phyloP scores from a whole-genome alignment of 2,329 filamentous ascomycete genomes.

The Xylariales sp. region DNA sequence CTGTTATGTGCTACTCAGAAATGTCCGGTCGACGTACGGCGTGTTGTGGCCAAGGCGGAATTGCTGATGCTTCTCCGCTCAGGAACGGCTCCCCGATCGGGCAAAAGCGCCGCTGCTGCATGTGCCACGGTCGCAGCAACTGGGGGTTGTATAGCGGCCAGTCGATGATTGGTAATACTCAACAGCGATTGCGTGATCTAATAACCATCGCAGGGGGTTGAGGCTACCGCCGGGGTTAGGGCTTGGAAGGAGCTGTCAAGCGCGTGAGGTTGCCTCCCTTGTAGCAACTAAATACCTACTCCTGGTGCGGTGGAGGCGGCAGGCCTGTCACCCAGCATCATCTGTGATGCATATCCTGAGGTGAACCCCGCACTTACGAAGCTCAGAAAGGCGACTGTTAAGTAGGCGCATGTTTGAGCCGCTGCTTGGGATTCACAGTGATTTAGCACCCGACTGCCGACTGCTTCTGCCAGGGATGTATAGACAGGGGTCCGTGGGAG shows the following conservation, averaged over 20 bases:
- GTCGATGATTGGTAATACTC: not conserved
- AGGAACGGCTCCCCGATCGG: slow-evolving; percentile 1
- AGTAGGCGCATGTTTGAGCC: slow-evolving; percentile 2
- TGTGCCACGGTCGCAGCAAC: not conserved
- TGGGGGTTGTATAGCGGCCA: not conserved
- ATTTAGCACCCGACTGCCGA: not conserved
- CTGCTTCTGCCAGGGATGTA: not conserved
- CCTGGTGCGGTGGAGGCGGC: too few species aligned
- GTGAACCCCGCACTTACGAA: slow-evolving; percentile 2
- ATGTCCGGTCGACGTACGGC: not conserved
- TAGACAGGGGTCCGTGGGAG: not conserved
- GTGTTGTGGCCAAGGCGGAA: not conserved
- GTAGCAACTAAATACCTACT: too few species aligned
- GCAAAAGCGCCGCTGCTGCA: slow-evolving; percentile 1
- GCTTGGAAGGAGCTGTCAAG: not conserved
- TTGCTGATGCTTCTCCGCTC: not conserved
- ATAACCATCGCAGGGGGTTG: not conserved
- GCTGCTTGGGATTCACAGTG: not conserved
- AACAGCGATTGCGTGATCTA: slow-evolving; percentile 4
- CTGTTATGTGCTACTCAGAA: too few species aligned
- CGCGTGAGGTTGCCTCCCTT: not conserved
- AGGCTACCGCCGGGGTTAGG: not conserved
- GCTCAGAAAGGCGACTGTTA: slow-evolving; percentile 6
- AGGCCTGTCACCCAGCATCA: too few species aligned
- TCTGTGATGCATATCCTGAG: not conserved